Conservation (phyloP, 371 early-diverging fungal genomes). For the Mucor piriformis region DNA sequence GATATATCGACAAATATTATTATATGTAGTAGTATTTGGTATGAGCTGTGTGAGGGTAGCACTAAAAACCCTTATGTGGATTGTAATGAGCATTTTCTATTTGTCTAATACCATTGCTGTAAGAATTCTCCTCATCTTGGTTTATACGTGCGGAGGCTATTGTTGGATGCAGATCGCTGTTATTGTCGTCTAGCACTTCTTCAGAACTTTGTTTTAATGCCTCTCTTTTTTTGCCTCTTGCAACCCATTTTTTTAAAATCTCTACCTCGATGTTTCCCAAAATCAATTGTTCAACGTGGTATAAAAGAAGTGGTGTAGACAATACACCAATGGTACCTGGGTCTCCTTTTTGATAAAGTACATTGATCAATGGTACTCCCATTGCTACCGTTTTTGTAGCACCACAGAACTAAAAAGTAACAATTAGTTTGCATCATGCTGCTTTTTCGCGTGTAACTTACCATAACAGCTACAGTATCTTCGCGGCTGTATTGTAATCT, state of each 20-base stretch:
- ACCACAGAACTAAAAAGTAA: conserved; percentile 55
- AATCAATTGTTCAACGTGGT: conserved; percentile 76
- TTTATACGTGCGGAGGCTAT: neutral
- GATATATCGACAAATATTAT: neutral
- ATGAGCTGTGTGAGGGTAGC: neutral
- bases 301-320: conserved; percentile 69
- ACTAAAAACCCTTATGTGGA: neutral
- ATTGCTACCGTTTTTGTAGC: conserved; percentile 80
- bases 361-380: conserved; percentile 79
- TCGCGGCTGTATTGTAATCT: conserved; percentile 48
- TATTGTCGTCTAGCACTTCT: neutral
- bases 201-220: neutral
- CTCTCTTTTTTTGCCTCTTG: conserved; percentile 7
- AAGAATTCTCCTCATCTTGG: conserved; percentile 10
- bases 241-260: conserved; percentile 29
- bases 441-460: conserved; percentile 17
- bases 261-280: conserved; percentile 41
- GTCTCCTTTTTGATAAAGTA: conserved; percentile 60
- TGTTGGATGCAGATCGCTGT: conserved; percentile 4
- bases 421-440: neutral
- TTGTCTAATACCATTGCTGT: neutral
- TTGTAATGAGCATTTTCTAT: neutral
- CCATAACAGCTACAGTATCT: conserved; percentile 65
- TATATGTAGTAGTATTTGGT: neutral
- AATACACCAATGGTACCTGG: conserved; percentile 63